Percentiles rank a stretch among this genome's conserved stretches.
These are phyloP conservation scores for Penicillium crystallinum DNA, from an alignment of 495 filamentous ascomycete genomes.

Conservation along the genomic window DNA sequence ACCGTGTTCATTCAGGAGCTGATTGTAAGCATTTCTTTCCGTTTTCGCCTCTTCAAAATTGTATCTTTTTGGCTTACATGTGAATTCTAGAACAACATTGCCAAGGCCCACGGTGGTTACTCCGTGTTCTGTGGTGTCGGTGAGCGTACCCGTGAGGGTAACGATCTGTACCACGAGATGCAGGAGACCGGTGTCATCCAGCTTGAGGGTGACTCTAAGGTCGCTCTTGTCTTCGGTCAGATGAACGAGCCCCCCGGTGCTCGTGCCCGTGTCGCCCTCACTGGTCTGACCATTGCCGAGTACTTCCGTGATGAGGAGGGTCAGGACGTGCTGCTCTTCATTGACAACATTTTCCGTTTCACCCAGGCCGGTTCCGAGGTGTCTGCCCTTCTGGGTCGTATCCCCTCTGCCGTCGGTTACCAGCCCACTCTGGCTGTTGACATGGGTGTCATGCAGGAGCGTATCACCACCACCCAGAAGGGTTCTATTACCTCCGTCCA, in stretches of 20 bases:
- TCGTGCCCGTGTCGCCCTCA: conserved; percentile 99
- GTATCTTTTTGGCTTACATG: neutral
- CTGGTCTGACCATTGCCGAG: conserved; percentile 84
- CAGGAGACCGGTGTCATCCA: conserved; percentile 99
- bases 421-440: conserved; percentile 99
- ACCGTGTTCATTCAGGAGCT: conserved; percentile 99
- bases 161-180: conserved; percentile 99
- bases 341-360: conserved; percentile 99
- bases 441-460: conserved; percentile 99
- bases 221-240: conserved; percentile 98
- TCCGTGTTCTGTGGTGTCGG: conserved; percentile 99
- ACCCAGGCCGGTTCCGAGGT: conserved; percentile 99
- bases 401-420: conserved; percentile 99
- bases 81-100: conserved; percentile 83
- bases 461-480: conserved; percentile 99
- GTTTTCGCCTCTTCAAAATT: neutral
- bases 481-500: conserved; percentile 99
- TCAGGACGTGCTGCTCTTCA: conserved; percentile 98
- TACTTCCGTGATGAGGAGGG: conserved; percentile 98
- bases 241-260: conserved; percentile 99
- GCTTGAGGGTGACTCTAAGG: conserved; percentile 98
- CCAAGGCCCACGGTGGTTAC: conserved; percentile 99
- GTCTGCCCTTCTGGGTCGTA: conserved; percentile 98
- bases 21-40: conserved; percentile 56
- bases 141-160: conserved; percentile 99